A percentile compares a stretch with the other conserved stretches of the same genome.
Conservation (phyloP, 2,329 filamentous ascomycete species). For the Aureobasidium sp. region DNA sequence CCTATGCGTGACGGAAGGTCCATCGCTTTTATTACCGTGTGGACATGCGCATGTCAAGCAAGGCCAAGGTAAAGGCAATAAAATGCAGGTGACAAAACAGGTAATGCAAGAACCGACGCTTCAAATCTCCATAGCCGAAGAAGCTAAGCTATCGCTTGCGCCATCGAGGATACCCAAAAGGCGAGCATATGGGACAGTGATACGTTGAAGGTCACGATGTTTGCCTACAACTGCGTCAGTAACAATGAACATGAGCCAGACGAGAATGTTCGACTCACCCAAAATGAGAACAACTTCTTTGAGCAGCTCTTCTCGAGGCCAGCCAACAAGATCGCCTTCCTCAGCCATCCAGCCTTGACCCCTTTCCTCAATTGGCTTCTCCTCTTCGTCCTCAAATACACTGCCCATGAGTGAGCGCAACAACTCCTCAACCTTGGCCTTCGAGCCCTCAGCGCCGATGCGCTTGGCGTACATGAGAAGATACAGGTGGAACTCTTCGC, state of each 20-base stretch:
- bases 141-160: not conserved
- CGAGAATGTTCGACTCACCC: slow-evolving; percentile 52
- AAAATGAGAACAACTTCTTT: slow-evolving; percentile 89
- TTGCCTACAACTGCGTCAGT: slow-evolving; percentile 56
- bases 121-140: slow-evolving; percentile 12
- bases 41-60: not conserved
- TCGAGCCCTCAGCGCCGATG: slow-evolving; percentile 79
- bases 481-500: slow-evolving; percentile 89
- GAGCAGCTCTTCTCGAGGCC: slow-evolving; percentile 78
- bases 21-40: not conserved
- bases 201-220: slow-evolving; percentile 85
- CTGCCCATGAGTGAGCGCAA: slow-evolving; percentile 75
- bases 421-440: slow-evolving; percentile 87
- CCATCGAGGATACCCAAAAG: slow-evolving; percentile 56
- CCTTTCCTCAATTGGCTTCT: slow-evolving; percentile 37
- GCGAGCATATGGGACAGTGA: slow-evolving; percentile 91
- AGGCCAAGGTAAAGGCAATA: not conserved
- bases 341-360: slow-evolving; percentile 56
- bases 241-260: not conserved
- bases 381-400: slow-evolving; percentile 52
- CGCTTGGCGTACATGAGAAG: slow-evolving; percentile 98
- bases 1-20: not conserved
- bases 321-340: slow-evolving; percentile 74
- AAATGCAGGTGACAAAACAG: not conserved
- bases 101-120: not conserved